phyloP scores from a whole-genome alignment of 208 protist genomes.

The Spongospora subterranea region DNA sequence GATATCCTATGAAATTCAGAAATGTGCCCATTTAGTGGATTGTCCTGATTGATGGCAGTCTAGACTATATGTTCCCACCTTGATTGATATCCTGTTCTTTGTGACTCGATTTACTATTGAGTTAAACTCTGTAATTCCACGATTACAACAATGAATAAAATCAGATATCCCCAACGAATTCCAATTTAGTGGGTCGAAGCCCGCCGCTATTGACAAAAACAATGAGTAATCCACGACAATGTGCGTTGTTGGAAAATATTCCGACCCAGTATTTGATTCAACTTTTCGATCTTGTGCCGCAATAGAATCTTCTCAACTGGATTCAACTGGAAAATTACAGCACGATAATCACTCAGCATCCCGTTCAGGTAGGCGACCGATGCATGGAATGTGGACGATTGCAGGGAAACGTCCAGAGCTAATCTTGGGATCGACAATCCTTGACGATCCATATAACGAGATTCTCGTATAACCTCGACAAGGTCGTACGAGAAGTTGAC shows the following conservation, averaged over 20 bases:
- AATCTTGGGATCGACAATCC: conserved; percentile 92
- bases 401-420: conserved; percentile 93
- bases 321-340: conserved; percentile 77
- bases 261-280: conserved; percentile 74
- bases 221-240: not conserved
- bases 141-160: conserved; percentile 88
- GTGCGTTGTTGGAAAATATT: not conserved
- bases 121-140: conserved; percentile 93
- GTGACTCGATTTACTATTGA: conserved; percentile 91
- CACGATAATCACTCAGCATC: conserved; percentile 89
- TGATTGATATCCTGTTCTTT: conserved; percentile 90
- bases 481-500: conserved; percentile 92
- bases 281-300: conserved; percentile 81
- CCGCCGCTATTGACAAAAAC: not conserved
- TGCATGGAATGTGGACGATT: conserved; percentile 94
- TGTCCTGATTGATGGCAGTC: not conserved
- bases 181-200: conserved; percentile 86
- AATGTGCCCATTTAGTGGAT: not conserved
- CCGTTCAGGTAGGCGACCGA: conserved; percentile 90
- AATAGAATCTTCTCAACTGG: conserved; percentile 88
- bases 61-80: conserved; percentile 69
- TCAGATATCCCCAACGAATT: conserved; percentile 95
- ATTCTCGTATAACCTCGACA: conserved; percentile 91
- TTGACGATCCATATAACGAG: conserved; percentile 94
- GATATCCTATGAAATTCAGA: conserved; percentile 63